phyloP scores from a whole-genome alignment of 2,329 filamentous ascomycete species.

The Beauveria scarabaeidicola region DNA sequence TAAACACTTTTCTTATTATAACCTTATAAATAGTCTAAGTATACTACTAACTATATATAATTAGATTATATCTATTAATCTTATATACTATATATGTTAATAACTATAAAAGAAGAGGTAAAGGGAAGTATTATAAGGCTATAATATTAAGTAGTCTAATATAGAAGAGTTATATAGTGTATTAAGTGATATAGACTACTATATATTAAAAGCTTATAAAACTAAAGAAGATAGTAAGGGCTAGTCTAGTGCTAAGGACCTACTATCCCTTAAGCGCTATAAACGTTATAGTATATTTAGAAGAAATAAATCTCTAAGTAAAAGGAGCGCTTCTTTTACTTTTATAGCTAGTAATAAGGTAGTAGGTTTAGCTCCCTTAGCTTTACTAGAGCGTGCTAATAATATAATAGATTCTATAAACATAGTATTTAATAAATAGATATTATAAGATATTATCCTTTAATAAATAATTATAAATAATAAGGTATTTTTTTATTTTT shows the following conservation, averaged over 20 bases:
- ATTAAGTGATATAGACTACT: conserved; percentile 4
- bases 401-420: background rate
- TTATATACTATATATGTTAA: background rate
- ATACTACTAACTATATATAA: background rate
- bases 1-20: no score
- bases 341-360: background rate
- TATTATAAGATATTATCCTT: no score
- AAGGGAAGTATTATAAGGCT: background rate
- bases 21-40: background rate
- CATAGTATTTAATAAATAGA: conserved; percentile 10
- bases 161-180: background rate
- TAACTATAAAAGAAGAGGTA: background rate
- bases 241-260: background rate
- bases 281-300: background rate
- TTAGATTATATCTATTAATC: background rate
- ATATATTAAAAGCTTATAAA: background rate
- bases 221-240: background rate
- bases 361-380: background rate
- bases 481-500: no score
- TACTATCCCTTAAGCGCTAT: background rate
- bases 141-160: background rate
- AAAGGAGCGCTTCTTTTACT: background rate
- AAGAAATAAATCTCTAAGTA: background rate
- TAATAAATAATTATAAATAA: no score
- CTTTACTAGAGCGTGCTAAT: background rate